Percentiles rank a stretch among this genome's conserved stretches.
Evolutionary conservation across 345 rosid species (phyloP).

Genomic region (Eucalyptus paniculata): DNA sequence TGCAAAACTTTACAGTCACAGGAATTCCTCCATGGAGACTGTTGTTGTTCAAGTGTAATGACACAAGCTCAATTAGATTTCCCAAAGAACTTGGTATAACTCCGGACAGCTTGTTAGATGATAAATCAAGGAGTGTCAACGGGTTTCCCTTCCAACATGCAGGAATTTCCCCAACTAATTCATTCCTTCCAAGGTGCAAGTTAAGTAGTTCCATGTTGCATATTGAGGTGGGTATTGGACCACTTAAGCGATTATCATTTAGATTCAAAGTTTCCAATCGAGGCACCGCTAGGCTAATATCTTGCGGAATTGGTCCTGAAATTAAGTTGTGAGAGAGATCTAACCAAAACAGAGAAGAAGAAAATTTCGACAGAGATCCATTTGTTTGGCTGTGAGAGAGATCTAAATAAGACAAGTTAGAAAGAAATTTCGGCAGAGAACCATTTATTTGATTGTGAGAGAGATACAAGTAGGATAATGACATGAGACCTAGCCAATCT

Average conservation of each 20-base stretch:
- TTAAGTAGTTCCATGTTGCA: fast-evolving
- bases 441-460: not conserved
- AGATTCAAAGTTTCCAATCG: fast-evolving
- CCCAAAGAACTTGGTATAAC: not conserved
- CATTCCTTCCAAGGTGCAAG: not conserved
- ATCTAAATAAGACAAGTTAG: too few relatives aligned
- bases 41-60: not conserved
- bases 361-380: fast-evolving
- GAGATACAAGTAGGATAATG: fast-evolving
- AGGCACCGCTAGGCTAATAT: fast-evolving
- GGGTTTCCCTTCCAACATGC: not conserved
- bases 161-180: not conserved
- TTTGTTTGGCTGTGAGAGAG: not conserved
- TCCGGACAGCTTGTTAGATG: not conserved
- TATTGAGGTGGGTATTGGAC: not conserved
- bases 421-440: not conserved
- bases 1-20: fast-evolving
- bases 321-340: not conserved
- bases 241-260: not conserved
- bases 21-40: not conserved
- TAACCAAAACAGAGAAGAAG: fast-evolving
- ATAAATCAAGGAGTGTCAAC: not conserved
- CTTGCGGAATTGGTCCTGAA: not conserved
- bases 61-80: fast-evolving
- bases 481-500: not conserved